Percentiles rank a stretch among this genome's conserved stretches.
phyloP scores from a whole-genome alignment of 129 eudicot genomes.

The Calendula officinalis region DNA sequence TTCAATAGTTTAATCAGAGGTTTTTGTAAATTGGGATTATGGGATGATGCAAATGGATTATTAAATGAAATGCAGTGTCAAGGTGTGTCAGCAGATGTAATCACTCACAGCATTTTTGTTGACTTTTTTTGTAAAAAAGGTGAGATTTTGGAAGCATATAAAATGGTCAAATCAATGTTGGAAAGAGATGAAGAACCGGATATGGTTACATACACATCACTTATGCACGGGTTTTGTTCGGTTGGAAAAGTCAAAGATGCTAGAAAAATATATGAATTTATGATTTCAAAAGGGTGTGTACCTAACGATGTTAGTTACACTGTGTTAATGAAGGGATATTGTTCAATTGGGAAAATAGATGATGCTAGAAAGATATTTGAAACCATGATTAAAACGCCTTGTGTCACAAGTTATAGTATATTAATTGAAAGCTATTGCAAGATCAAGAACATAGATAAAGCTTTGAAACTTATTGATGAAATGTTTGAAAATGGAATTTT shows the following conservation, averaged over 20 bases:
- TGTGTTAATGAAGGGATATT: conserved; percentile 34
- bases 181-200: conserved; percentile 28
- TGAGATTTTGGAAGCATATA: conserved; percentile 20
- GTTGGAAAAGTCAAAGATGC: conserved; percentile 20
- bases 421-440: conserved; percentile 35
- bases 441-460: conserved; percentile 23
- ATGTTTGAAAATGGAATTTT: conserved; percentile 18
- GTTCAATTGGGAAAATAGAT: conserved; percentile 26
- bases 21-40: conserved; percentile 19
- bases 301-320: conserved; percentile 29
- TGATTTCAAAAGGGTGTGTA: conserved; percentile 34
- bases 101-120: conserved; percentile 24
- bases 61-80: conserved; percentile 20
- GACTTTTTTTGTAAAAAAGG: conserved; percentile 31
- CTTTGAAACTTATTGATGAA: conserved; percentile 16
- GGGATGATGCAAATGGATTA: conserved; percentile 10
- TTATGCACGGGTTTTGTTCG: conserved; percentile 38
- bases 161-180: conserved; percentile 21
- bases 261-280: conserved; percentile 11
- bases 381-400: conserved; percentile 24
- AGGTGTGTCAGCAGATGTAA: conserved; percentile 19
- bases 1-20: conserved; percentile 31
- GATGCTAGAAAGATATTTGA: conserved; percentile 26
- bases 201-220: conserved; percentile 27
- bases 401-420: conserved; percentile 31